Evolutionary conservation across 2,329 filamentous ascomycete genomes (phyloP).

Genomic region (Apiospora marii): DNA sequence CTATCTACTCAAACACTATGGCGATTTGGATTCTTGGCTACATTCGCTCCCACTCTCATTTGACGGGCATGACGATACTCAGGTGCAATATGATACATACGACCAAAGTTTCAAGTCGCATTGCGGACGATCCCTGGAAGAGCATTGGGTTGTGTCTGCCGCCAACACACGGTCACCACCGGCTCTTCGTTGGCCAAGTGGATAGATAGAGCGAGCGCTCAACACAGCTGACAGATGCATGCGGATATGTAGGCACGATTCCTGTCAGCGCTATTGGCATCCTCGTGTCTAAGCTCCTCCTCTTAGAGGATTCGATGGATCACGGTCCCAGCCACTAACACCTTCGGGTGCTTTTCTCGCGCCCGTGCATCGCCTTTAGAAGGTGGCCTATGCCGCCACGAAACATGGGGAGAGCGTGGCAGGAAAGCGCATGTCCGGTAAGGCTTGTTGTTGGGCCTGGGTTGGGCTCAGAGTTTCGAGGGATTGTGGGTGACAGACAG

Average conservation of each 20-base stretch:
- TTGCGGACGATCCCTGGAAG: not conserved
- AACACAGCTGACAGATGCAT: not conserved
- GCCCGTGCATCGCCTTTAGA: constrained; percentile 2
- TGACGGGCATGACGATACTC: not conserved
- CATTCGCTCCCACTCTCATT: not conserved
- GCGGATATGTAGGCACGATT: not conserved
- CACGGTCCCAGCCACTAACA: constrained; percentile 1
- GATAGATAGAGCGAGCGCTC: not conserved
- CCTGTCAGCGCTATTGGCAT: constrained; percentile 8
- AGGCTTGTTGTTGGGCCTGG: not conserved
- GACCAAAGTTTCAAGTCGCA: not conserved
- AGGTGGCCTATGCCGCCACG: constrained; percentile 7
- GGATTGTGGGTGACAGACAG: constrained; percentile 11
- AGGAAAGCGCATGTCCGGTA: constrained; percentile 12
- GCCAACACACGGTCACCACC: not conserved
- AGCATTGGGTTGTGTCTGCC: not conserved
- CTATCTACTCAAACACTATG: not conserved
- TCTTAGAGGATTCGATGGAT: not conserved
- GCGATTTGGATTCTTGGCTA: not conserved
- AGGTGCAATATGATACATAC: not conserved
- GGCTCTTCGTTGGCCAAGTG: not conserved
- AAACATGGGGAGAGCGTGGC: not conserved
- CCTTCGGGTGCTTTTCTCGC: not conserved
- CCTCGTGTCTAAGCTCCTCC: not conserved
- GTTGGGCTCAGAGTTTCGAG: not conserved